These are phyloP conservation scores for Mycosphaerella sp. DNA, from an alignment of 2,329 filamentous ascomycete genomes.

Conservation along the genomic window DNA sequence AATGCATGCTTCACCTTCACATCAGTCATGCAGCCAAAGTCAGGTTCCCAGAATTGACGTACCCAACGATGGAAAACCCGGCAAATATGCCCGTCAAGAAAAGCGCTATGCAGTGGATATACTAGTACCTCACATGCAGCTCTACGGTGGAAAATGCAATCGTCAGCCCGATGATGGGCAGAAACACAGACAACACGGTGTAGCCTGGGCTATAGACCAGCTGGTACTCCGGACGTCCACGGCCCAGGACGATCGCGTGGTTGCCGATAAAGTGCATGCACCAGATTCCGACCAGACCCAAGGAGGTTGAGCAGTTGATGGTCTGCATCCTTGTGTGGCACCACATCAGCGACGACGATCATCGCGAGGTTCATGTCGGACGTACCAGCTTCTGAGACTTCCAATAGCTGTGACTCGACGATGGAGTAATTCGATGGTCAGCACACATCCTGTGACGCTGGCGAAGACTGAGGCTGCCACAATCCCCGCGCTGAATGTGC, in stretches of 20 bases:
- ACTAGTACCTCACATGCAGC: constrained; percentile 30
- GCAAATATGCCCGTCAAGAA: constrained; percentile 61
- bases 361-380: not conserved
- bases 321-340: constrained; percentile 37
- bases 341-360: constrained; percentile 2
- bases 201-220: constrained; percentile 67
- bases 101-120: constrained; percentile 33
- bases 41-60: not conserved
- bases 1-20: constrained; percentile 60
- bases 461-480: constrained; percentile 62
- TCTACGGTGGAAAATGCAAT: constrained; percentile 65
- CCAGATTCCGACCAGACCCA: constrained; percentile 48
- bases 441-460: constrained; percentile 69
- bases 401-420: constrained; percentile 38
- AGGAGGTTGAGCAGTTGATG: constrained; percentile 38
- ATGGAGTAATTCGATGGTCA: constrained; percentile 76
- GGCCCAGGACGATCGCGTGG: constrained; percentile 64
- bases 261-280: constrained; percentile 77
- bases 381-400: constrained; percentile 32
- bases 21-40: not conserved
- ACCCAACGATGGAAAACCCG: constrained; percentile 64
- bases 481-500: constrained; percentile 50
- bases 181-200: constrained; percentile 71
- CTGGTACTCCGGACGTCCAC: constrained; percentile 54
- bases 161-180: constrained; percentile 69